Conservation (phyloP, 2,329 filamentous ascomycete genomes). For the Nemania sp. region DNA sequence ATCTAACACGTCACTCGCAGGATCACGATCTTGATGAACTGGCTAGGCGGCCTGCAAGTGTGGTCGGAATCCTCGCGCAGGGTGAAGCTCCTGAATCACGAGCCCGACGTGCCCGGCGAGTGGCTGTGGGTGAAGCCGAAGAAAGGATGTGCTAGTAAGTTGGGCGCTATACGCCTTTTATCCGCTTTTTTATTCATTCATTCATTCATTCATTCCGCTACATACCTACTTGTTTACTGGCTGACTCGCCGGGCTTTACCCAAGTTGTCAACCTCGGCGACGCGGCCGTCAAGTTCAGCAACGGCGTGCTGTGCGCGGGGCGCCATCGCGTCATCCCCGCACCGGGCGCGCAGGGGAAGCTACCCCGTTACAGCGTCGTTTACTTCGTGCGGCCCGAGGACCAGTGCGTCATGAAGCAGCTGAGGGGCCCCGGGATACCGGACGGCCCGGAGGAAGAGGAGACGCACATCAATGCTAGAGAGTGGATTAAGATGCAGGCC, state of each 20-base stretch:
- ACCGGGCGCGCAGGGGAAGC: slow-evolving; percentile 39
- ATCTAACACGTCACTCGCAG: slow-evolving; percentile 26
- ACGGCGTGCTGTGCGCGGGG: slow-evolving; percentile 41
- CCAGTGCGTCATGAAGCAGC: slow-evolving; percentile 36
- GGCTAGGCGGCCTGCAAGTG: slow-evolving; percentile 46
- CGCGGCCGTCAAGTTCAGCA: slow-evolving; percentile 44
- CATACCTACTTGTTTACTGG: not conserved
- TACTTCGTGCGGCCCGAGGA: slow-evolving; percentile 45
- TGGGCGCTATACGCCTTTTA: not conserved
- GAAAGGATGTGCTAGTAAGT: slow-evolving; percentile 40
- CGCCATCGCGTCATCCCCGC: slow-evolving; percentile 44
- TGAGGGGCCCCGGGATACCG: slow-evolving; percentile 33
- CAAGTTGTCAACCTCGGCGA: slow-evolving; percentile 46
- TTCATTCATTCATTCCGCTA: not conserved
- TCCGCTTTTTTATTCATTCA: not conserved
- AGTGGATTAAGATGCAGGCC: slow-evolving; percentile 38
- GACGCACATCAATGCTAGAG: slow-evolving; percentile 32
- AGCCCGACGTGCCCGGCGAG: slow-evolving; percentile 37
- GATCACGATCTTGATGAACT: slow-evolving; percentile 47
- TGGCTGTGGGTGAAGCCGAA: slow-evolving; percentile 46
- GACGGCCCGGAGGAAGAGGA: slow-evolving; percentile 34
- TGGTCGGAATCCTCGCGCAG: slow-evolving; percentile 39
- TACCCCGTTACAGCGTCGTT: slow-evolving; percentile 42
- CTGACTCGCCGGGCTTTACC: not conserved
- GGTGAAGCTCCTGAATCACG: slow-evolving; percentile 31